Percentiles rank a stretch among this genome's conserved stretches.
Evolutionary conservation across 305 asterid genomes (phyloP).

Genomic region (Fraxinus baroniana): DNA sequence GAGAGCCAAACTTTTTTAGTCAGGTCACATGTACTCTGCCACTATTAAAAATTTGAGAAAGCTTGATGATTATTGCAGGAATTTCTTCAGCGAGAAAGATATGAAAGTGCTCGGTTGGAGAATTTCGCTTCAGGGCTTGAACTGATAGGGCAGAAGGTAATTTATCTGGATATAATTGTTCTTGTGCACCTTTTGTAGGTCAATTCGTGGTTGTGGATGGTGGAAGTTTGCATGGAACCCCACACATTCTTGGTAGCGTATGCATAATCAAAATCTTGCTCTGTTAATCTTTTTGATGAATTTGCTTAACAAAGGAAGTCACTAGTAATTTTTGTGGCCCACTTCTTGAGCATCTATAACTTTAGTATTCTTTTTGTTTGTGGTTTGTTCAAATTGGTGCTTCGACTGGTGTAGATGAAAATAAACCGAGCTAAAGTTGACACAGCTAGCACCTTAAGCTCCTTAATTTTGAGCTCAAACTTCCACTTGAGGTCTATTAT

Average conservation of each 20-base stretch:
- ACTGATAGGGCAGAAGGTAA: slow-evolving; percentile 93
- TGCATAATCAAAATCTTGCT: not conserved
- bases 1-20: slow-evolving; percentile 22
- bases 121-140: slow-evolving; percentile 93
- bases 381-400: not conserved
- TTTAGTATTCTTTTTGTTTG: not conserved
- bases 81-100: slow-evolving; percentile 92
- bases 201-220: slow-evolving; percentile 3
- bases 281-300: slow-evolving; percentile 1
- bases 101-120: slow-evolving; percentile 90
- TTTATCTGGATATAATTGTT: not conserved
- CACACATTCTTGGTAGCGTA: not conserved
- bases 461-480: not conserved
- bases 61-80: slow-evolving; percentile 55
- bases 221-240: not conserved
- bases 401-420: slow-evolving; percentile 1
- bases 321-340: slow-evolving; percentile 1
- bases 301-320: not conserved
- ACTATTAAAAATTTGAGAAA: slow-evolving; percentile 12
- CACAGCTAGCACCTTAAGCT: slow-evolving; percentile 11
- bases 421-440: not conserved
- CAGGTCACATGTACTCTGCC: not conserved
- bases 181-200: not conserved
- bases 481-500: not conserved
- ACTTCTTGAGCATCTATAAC: slow-evolving; percentile 5